A percentile compares a stretch with the other conserved stretches of the same genome.
Evolutionary conservation across 2,329 filamentous ascomycete genomes (phyloP).

Genomic region (Ophiostoma piceae): DNA sequence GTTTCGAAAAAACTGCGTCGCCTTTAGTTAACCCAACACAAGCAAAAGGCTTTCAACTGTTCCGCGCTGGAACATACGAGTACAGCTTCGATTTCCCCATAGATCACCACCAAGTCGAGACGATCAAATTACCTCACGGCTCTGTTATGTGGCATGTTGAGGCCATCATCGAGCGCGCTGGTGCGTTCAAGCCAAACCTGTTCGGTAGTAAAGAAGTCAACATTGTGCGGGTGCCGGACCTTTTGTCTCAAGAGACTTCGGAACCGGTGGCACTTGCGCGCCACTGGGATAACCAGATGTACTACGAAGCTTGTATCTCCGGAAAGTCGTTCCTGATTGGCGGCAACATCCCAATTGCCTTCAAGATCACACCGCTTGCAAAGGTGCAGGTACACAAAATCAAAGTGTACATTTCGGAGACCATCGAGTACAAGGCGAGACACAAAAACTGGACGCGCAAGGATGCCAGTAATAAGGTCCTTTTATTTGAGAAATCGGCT

Average conservation of each 20-base stretch:
- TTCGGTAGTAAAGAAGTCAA: conserved; percentile 75
- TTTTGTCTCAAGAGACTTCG: conserved; percentile 81
- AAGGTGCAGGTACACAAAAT: conserved; percentile 92
- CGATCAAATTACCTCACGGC: conserved; percentile 79
- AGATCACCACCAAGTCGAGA: conserved; percentile 83
- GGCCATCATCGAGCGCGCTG: conserved; percentile 76
- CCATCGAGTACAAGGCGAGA: conserved; percentile 82
- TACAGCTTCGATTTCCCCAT: conserved; percentile 81
- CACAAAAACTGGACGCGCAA: conserved; percentile 73
- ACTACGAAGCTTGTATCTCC: conserved; percentile 94
- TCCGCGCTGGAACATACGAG: conserved; percentile 65
- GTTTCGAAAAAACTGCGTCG: conserved; percentile 74
- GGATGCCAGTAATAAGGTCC: conserved; percentile 73
- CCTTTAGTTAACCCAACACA: conserved; percentile 38
- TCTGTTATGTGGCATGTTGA: conserved; percentile 85
- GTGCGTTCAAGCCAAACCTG: conserved; percentile 84
- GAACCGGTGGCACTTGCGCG: conserved; percentile 91
- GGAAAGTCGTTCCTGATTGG: conserved; percentile 92
- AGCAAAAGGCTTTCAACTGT: conserved; percentile 76
- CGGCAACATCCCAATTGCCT: conserved; percentile 81
- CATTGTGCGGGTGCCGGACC: conserved; percentile 78
- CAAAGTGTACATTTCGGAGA: conserved; percentile 86
- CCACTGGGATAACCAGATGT: conserved; percentile 90
- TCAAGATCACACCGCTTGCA: conserved; percentile 85
- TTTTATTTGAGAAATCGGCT: conserved; percentile 82